Evolutionary conservation across 257 asterid genomes (phyloP).

Genomic region (Nicotiana obtusifolia): DNA sequence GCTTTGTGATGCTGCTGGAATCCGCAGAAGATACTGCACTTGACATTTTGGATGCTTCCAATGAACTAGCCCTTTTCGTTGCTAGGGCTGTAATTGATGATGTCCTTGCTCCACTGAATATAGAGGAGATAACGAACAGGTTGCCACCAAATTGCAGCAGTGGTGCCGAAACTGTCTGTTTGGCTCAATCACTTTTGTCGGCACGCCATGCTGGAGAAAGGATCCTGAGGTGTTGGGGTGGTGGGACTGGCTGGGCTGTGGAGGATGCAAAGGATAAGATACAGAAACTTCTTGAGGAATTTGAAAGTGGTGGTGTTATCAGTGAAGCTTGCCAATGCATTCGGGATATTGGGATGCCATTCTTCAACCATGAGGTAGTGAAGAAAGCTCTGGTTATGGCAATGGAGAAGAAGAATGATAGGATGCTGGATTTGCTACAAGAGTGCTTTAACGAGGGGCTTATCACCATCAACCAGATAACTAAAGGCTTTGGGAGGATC

Average conservation of each 20-base stretch:
- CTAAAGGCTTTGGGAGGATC: conserved; percentile 79
- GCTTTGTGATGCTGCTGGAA: conserved; percentile 81
- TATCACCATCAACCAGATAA: conserved; percentile 92
- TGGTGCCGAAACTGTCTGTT: conserved; percentile 46
- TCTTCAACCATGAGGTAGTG: conserved; percentile 95
- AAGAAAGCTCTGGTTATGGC: conserved; percentile 98
- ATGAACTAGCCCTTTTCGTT: conserved; percentile 81
- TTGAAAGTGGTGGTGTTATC: conserved; percentile 84
- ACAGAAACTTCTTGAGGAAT: conserved; percentile 89
- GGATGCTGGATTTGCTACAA: conserved; percentile 71
- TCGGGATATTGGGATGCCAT: conserved; percentile 85
- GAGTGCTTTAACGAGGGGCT: conserved; percentile 83
- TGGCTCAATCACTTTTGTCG: conserved; percentile 73
- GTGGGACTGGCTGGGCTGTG: conserved; percentile 99
- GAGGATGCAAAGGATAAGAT: conserved; percentile 99
- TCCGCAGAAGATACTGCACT: conserved; percentile 93
- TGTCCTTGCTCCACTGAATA: conserved; percentile 78
- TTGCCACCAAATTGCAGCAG: conserved; percentile 72
- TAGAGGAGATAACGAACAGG: conserved; percentile 62
- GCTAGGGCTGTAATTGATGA: conserved; percentile 93
- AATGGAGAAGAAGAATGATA: conserved; percentile 96
- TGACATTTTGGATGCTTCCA: conserved; percentile 83
- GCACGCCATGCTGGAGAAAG: conserved; percentile 99
- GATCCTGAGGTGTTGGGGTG: conserved; percentile 99
- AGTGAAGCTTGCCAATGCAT: conserved; percentile 94